These are phyloP conservation scores for Fennellomyces sp. DNA, from an alignment of 371 early-diverging fungal species.

Conservation along the genomic window DNA sequence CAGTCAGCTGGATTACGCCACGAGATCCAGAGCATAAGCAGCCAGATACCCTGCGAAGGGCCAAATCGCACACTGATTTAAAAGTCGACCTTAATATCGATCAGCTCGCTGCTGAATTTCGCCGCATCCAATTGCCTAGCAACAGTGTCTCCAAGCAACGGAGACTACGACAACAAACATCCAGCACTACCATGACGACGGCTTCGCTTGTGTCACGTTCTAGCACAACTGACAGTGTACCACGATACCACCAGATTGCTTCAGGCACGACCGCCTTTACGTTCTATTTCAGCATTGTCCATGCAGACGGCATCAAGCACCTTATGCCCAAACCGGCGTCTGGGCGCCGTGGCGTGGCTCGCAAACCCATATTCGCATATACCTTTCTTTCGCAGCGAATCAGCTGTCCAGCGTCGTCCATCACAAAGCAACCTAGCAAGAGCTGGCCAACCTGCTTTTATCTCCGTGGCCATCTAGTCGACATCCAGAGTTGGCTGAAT, in stretches of 20 bases:
- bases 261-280: conserved; percentile 38
- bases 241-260: conserved; percentile 47
- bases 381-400: conserved; percentile 32
- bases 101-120: conserved; percentile 20
- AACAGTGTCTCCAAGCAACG: background rate
- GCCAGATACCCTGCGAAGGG: conserved; percentile 14
- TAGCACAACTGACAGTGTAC: conserved; percentile 6
- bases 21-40: conserved; percentile 2
- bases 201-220: background rate
- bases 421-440: conserved; percentile 9
- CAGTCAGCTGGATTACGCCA: conserved; percentile 4
- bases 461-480: conserved; percentile 38
- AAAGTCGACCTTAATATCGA: conserved; percentile 13
- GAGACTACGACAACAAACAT: conserved; percentile 10
- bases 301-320: conserved; percentile 35
- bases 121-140: conserved; percentile 11
- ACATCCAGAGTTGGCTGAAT: conserved; percentile 45
- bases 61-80: conserved; percentile 15
- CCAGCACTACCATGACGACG: background rate
- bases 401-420: conserved; percentile 36
- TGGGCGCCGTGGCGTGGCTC: conserved; percentile 18
- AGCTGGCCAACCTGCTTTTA: conserved; percentile 30
- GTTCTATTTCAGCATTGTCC: conserved; percentile 39
- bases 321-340: conserved; percentile 15
- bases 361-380: conserved; percentile 36